Conservation (phyloP, 1,284 basidiomycete genomes). For the Ganoderma resinaceum region DNA sequence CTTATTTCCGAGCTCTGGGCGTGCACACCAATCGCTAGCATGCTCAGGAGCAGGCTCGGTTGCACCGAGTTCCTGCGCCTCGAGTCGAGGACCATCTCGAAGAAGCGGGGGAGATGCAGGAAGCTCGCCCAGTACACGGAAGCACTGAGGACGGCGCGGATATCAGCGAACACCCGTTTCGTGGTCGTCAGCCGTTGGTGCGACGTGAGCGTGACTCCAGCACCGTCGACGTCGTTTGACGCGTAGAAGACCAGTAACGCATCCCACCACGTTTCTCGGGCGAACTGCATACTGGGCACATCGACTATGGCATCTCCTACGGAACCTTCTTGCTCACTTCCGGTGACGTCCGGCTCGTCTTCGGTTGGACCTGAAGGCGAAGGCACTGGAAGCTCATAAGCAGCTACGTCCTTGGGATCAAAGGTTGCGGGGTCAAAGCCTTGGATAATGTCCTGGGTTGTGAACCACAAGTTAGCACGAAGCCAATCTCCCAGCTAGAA, state of each 20-base stretch:
- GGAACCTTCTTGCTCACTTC: background rate
- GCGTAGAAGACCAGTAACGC: constrained; percentile 63
- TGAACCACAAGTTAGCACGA: background rate
- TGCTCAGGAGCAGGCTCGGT: constrained; percentile 67
- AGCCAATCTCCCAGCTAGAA: too few species aligned
- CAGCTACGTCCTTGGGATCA: constrained; percentile 6
- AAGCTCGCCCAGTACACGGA: constrained; percentile 77
- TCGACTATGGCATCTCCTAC: constrained; percentile 11
- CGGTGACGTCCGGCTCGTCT: background rate
- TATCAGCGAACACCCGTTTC: constrained; percentile 56
- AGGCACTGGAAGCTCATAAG: constrained; percentile 4
- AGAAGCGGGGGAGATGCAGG: constrained; percentile 72
- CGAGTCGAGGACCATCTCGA: constrained; percentile 62
- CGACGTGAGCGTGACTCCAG: constrained; percentile 39
- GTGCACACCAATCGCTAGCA: constrained; percentile 69
- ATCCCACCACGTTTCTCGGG: constrained; percentile 81
- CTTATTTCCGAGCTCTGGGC: constrained; percentile 72
- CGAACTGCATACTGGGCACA: constrained; percentile 66
- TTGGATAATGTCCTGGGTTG: constrained; percentile 8
- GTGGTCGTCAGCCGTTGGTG: constrained; percentile 53
- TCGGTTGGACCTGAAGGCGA: background rate
- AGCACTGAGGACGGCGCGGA: constrained; percentile 65
- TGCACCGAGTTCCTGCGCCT: constrained; percentile 60
- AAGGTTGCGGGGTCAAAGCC: constrained; percentile 19
- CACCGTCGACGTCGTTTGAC: constrained; percentile 36